Conservation (phyloP, 2,329 filamentous ascomycete genomes). For the Penicillium sp. region DNA sequence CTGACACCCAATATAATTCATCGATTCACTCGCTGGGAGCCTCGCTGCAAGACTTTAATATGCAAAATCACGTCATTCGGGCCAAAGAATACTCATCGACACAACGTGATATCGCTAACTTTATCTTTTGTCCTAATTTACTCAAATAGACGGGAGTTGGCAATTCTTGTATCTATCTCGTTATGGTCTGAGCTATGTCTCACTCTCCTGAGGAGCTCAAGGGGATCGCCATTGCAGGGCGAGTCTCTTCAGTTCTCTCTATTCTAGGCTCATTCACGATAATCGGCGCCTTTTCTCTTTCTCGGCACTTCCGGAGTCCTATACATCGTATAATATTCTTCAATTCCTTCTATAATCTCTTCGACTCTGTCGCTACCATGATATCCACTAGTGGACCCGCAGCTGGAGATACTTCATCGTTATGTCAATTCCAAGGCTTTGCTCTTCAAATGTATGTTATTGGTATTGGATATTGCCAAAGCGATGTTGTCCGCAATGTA, state of each 20-base stretch:
- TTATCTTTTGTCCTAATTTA: background rate
- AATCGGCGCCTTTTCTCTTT: constrained; percentile 26
- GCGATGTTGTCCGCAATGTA: background rate
- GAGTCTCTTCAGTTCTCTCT: constrained; percentile 27
- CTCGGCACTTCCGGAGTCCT: constrained; percentile 31
- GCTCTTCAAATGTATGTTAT: constrained; percentile 31
- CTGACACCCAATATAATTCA: background rate
- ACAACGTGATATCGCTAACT: constrained; percentile 2
- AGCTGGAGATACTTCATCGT: constrained; percentile 26
- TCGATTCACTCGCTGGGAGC: background rate
- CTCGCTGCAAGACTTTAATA: background rate
- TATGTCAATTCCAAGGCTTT: constrained; percentile 35
- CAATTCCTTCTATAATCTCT: constrained; percentile 33
- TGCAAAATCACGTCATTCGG: constrained; percentile 10
- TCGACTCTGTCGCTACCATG: constrained; percentile 35
- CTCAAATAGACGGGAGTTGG: background rate
- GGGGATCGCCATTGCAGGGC: constrained; percentile 24
- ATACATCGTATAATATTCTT: constrained; percentile 36
- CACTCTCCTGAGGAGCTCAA: constrained; percentile 22
- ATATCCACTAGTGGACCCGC: constrained; percentile 32
- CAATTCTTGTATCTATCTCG: background rate
- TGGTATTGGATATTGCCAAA: background rate
- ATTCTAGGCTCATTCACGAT: constrained; percentile 30
- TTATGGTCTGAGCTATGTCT: constrained; percentile 12
- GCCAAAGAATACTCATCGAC: constrained; percentile 8